These are phyloP conservation scores for Aspergillus spinulosporus DNA, from an alignment of 2,329 filamentous ascomycete genomes.

Conservation along the genomic window DNA sequence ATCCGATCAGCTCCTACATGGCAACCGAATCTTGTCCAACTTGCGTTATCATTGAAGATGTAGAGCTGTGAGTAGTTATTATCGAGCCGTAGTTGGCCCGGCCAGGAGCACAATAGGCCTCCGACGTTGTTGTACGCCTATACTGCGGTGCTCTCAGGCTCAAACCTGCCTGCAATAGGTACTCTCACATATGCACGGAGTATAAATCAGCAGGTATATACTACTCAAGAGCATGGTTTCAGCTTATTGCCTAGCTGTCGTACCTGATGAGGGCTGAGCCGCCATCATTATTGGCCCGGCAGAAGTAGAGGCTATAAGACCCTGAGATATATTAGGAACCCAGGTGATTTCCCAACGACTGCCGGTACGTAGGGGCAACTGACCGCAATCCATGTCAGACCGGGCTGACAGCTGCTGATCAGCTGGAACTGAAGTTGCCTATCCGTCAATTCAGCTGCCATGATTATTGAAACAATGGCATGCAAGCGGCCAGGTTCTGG, in stretches of 20 bases:
- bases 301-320: background rate
- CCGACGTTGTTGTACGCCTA: background rate
- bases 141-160: background rate
- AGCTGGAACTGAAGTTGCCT: background rate
- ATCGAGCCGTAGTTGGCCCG: background rate
- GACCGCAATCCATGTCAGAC: constrained; percentile 6
- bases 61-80: background rate
- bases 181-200: background rate
- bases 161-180: background rate
- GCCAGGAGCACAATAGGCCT: background rate
- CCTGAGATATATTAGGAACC: background rate
- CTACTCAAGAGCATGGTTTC: background rate
- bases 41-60: background rate
- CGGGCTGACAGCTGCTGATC: background rate
- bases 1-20: background rate
- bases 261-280: too few species aligned
- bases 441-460: background rate
- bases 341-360: background rate
- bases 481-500: background rate
- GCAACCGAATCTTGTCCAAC: background rate
- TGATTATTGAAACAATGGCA: background rate
- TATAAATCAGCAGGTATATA: background rate
- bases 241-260: too few species aligned
- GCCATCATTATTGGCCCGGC: background rate
- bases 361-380: background rate